Conservation (phyloP, 257 asterid species). For the Gentiana dahurica region DNA sequence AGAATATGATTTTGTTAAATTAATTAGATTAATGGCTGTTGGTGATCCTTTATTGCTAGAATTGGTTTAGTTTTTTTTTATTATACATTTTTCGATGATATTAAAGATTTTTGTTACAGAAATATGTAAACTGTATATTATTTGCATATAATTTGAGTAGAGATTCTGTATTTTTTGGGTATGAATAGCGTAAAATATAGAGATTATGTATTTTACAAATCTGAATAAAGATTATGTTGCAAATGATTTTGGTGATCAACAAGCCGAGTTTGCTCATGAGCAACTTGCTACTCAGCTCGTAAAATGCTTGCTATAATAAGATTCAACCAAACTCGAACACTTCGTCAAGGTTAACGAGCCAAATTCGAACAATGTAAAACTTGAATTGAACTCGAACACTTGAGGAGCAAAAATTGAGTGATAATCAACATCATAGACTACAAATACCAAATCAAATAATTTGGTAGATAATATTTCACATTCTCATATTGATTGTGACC, state of each 20-base stretch:
- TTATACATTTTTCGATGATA: not conserved
- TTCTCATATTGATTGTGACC: no score
- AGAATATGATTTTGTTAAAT: constrained; percentile 73
- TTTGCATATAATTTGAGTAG: not conserved
- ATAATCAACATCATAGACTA: no score
- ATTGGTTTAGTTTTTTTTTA: constrained; percentile 33
- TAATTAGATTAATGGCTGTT: constrained; percentile 73
- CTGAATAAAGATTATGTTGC: no score
- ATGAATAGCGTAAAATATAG: no score
- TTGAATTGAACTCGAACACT: not conserved
- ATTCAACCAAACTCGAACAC: no score
- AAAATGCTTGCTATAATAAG: no score
- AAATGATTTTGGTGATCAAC: no score
- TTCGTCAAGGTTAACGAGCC: not conserved
- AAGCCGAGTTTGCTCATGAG: no score
- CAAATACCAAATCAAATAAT: no score
- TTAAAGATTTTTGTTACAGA: not conserved
- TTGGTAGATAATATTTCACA: no score
- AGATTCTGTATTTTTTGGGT: not conserved
- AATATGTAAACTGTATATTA: constrained; percentile 1
- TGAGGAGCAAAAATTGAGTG: not conserved
- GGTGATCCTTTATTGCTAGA: constrained; percentile 92
- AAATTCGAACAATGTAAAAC: not conserved
- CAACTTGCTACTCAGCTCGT: no score
- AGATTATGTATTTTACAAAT: no score